phyloP scores from a whole-genome alignment of 164 flowering plant species.

The Piper betle region DNA sequence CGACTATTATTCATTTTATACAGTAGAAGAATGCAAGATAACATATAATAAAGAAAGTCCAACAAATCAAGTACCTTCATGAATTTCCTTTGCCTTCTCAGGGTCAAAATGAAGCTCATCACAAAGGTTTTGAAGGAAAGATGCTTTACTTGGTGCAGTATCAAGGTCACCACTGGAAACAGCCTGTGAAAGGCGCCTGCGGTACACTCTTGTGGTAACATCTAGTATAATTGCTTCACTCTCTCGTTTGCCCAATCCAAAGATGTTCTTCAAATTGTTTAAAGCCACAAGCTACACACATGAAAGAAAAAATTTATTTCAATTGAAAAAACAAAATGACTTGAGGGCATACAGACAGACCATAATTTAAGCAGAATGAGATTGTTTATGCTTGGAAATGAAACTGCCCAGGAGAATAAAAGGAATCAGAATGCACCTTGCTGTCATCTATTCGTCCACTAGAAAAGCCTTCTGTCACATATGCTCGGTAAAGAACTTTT shows the following conservation, averaged over 20 bases:
- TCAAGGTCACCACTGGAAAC: slow-evolving; percentile 68
- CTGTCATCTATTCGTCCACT: slow-evolving; percentile 63
- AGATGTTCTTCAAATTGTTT: slow-evolving; percentile 74
- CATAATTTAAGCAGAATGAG: too few species aligned
- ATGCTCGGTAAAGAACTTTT: slow-evolving; percentile 80
- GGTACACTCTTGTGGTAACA: slow-evolving; percentile 72
- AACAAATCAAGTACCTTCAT: slow-evolving; percentile 63
- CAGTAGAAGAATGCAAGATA: neutral
- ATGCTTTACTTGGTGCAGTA: slow-evolving; percentile 83
- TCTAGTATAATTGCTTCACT: slow-evolving; percentile 62
- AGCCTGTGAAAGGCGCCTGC: slow-evolving; percentile 60
- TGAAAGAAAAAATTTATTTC: neutral
- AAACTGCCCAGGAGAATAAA: neutral
- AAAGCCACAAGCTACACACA: slow-evolving; percentile 53
- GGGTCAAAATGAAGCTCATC: slow-evolving; percentile 82
- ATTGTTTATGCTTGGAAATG: too few species aligned
- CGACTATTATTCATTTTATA: neutral
- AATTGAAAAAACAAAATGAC: neutral
- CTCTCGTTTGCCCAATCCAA: slow-evolving; percentile 87
- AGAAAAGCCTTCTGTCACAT: slow-evolving; percentile 60
- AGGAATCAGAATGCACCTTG: slow-evolving; percentile 37
- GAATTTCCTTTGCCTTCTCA: slow-evolving; percentile 72
- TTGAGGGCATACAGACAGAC: neutral
- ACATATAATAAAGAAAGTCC: too few species aligned
- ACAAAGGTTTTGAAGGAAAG: slow-evolving; percentile 83